Evolutionary conservation across 768 basidiomycete genomes (phyloP), one percentile per base, ranked within the genome.

Genomic region (Tylopilus rubrobrunneus): DNA sequence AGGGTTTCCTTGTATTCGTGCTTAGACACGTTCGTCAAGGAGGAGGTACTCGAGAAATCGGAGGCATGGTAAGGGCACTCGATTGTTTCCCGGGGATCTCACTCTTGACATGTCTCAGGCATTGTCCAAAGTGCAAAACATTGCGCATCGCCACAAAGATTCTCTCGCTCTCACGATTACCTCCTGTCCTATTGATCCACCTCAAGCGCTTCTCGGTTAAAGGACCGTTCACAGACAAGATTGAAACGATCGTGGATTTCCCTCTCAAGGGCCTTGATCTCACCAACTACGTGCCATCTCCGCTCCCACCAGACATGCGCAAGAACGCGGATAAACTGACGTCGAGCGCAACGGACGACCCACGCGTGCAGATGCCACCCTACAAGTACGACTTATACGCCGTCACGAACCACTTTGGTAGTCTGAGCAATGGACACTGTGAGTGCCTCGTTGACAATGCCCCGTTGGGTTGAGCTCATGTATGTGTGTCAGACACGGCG

Each of bases 361-460:
- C 93, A 1, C 77, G 90, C 19, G 76, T 81, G 17, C 91, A 94
- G 70, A 65, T 84, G n/a, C 92, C 91, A 21, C 93, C 93, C 2
- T 98, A 92, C 68, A 81, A 76, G 59, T 99, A 98, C 67, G 96
- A 99, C 63, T 73, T 98, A 58, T 98, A 97, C 65, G 95, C 79
- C 10, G 94, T 98, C 40, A 96, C 92, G 53, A 98, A 98, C 69
- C 97, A 99, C 72, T 92, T 85, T 69, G 97, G 97, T 2, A 96
- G 85, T 66, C 73, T 99, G 51, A 92, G 86, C 63, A 92, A 90
- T 65, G 97, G 97, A 0, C 97, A 99, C 71, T 99, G 97, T 97
- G 62, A 72, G 93, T 78, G 17, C 46, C 47, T 27, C 27, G 10
- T 36, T 42, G 12, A 19, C 19, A 19, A 19, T 49, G 1, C 11